A percentile compares a stretch with the other conserved stretches of the same genome.
phyloP scores from a whole-genome alignment of 371 early-diverging fungal species.

The Basidiobolus heterosporus region DNA sequence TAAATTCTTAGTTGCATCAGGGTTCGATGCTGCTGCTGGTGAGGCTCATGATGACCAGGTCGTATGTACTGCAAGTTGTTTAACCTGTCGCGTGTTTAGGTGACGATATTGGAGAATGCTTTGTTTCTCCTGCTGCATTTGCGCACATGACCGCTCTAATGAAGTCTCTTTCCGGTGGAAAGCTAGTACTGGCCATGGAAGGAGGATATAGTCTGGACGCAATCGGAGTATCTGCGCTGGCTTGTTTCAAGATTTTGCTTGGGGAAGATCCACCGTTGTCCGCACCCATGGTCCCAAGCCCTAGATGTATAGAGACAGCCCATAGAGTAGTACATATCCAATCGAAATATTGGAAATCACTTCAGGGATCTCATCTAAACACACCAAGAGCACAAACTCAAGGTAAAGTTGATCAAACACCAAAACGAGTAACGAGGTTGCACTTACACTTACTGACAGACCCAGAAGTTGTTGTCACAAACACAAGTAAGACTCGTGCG shows the following conservation, averaged over 20 bases:
- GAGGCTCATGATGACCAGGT: background rate
- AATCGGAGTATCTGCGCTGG: conserved; percentile 52
- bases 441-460: too few relatives aligned
- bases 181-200: conserved; percentile 59
- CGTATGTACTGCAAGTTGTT: background rate
- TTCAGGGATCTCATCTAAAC: too few relatives aligned
- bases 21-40: conserved; percentile 77
- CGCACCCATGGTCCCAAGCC: conserved; percentile 3
- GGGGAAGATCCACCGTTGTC: conserved; percentile 13
- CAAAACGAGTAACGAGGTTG: too few relatives aligned
- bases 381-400: too few relatives aligned
- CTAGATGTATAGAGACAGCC: conserved; percentile 6
- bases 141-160: conserved; percentile 75
- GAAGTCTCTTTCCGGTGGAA: conserved; percentile 45
- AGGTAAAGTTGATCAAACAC: too few relatives aligned
- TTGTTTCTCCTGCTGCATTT: conserved; percentile 67
- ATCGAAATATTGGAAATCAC: conserved; percentile 6
- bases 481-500: too few relatives aligned
- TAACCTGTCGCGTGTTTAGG: too few relatives aligned
- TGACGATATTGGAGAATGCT: conserved; percentile 72
- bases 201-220: conserved; percentile 51
- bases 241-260: conserved; percentile 54
- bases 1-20: conserved; percentile 45
- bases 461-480: too few relatives aligned
- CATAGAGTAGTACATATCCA: conserved; percentile 4